A percentile compares a stretch with the other conserved stretches of the same genome.
These are phyloP conservation scores for Aspergillus ruber DNA, from an alignment of 2,329 filamentous ascomycete species.

Conservation along the genomic window DNA sequence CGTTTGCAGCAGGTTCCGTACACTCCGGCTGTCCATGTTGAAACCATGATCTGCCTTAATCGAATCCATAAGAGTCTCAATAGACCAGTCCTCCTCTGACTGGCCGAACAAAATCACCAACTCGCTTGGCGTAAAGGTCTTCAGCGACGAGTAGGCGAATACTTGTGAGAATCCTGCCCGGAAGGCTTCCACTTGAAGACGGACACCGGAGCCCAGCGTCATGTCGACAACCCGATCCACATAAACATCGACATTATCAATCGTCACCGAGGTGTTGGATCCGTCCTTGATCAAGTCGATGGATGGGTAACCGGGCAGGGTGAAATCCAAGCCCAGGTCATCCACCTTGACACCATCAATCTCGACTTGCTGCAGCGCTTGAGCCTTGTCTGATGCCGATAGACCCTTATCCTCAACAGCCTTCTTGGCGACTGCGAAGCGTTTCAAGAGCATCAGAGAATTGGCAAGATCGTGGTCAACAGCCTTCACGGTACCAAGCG, in stretches of 20 bases:
- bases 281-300: slow-evolving; percentile 78
- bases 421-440: slow-evolving; percentile 77
- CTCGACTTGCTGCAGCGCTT: slow-evolving; percentile 61
- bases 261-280: slow-evolving; percentile 67
- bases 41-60: slow-evolving; percentile 98
- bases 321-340: slow-evolving; percentile 89
- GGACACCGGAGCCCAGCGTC: slow-evolving; percentile 83
- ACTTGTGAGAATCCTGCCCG: slow-evolving; percentile 86
- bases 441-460: slow-evolving; percentile 80
- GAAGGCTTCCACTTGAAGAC: slow-evolving; percentile 85
- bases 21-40: slow-evolving; percentile 96
- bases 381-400: slow-evolving; percentile 63
- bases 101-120: slow-evolving; percentile 90
- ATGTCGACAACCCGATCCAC: slow-evolving; percentile 85
- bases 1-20: slow-evolving; percentile 83
- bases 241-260: slow-evolving; percentile 86
- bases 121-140: slow-evolving; percentile 90
- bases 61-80: slow-evolving; percentile 95
- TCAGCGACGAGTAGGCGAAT: slow-evolving; percentile 87
- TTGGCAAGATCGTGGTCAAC: slow-evolving; percentile 82
- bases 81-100: slow-evolving; percentile 91
- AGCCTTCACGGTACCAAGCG: slow-evolving; percentile 78
- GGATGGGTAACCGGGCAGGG: slow-evolving; percentile 78
- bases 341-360: slow-evolving; percentile 75
- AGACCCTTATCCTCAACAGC: slow-evolving; percentile 66